Evolutionary conservation across 2,329 filamentous ascomycete genomes (phyloP).

Genomic region (Ceratocystis eucalypticola): DNA sequence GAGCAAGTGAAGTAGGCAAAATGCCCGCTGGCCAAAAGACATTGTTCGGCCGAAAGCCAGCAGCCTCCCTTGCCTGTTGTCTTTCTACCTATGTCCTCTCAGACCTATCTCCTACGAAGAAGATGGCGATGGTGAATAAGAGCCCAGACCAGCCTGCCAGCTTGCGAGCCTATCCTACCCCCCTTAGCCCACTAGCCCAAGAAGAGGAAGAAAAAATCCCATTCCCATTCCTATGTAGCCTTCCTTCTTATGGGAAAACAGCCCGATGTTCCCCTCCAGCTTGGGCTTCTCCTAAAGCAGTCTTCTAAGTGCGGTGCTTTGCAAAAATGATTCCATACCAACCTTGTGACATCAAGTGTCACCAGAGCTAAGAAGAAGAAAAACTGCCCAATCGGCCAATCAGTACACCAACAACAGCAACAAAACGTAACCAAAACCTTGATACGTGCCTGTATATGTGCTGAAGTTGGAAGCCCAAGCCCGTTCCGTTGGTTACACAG

Average conservation of each 20-base stretch:
- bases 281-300: too few species aligned
- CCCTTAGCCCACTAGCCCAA: too few species aligned
- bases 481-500: neutral
- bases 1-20: neutral
- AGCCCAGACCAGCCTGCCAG: too few species aligned
- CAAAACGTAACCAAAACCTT: neutral
- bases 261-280: too few species aligned
- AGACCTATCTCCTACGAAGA: too few species aligned
- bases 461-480: neutral
- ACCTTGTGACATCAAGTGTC: neutral
- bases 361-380: neutral
- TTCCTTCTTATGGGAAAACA: too few species aligned
- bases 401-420: neutral
- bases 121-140: too few species aligned
- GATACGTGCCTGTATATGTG: neutral
- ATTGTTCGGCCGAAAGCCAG: neutral
- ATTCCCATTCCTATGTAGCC: too few species aligned
- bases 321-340: neutral
- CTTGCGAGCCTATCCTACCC: too few species aligned
- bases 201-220: too few species aligned
- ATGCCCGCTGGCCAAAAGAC: neutral
- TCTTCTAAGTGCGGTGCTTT: neutral
- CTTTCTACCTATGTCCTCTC: too few species aligned
- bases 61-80: neutral
- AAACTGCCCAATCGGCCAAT: neutral